Percentiles rank a stretch among this genome's conserved stretches.
These are phyloP conservation scores for Suillus luteus DNA, from an alignment of 768 basidiomycete genomes.

Conservation along the genomic window DNA sequence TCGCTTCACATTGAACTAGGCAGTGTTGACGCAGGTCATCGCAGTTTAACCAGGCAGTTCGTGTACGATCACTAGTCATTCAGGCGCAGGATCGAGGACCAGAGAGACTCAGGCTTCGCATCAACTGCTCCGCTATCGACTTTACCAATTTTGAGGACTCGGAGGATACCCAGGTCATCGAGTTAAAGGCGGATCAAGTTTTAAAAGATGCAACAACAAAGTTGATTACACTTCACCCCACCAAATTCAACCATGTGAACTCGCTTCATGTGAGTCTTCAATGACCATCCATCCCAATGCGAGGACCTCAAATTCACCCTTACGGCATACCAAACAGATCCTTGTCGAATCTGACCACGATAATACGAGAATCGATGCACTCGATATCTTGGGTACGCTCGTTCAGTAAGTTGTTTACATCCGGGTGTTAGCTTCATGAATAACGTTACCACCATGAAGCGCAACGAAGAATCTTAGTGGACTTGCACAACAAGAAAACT, in stretches of 20 bases:
- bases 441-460: constrained; percentile 22
- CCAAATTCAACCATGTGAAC: constrained; percentile 70
- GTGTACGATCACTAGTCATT: constrained; percentile 60
- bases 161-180: constrained; percentile 57
- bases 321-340: constrained; percentile 43
- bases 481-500: constrained; percentile 36
- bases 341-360: constrained; percentile 74
- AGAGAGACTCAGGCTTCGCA: constrained; percentile 59
- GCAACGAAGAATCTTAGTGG: constrained; percentile 42
- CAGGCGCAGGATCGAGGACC: constrained; percentile 53
- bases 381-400: constrained; percentile 65
- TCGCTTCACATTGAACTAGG: constrained; percentile 5
- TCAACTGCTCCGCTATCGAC: constrained; percentile 59
- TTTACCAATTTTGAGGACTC: constrained; percentile 68
- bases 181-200: constrained; percentile 51
- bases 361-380: constrained; percentile 63
- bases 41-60: constrained; percentile 72
- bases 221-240: constrained; percentile 56
- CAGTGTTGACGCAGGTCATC: constrained; percentile 5
- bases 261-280: constrained; percentile 58
- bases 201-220: constrained; percentile 40
- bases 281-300: neutral
- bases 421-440: constrained; percentile 7
- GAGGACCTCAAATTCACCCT: neutral
- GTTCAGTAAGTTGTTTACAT: constrained; percentile 48